A percentile compares a stretch with the other conserved stretches of the same genome.
phyloP scores from a whole-genome alignment of 208 protist species.

The Leishmania guyanensis region DNA sequence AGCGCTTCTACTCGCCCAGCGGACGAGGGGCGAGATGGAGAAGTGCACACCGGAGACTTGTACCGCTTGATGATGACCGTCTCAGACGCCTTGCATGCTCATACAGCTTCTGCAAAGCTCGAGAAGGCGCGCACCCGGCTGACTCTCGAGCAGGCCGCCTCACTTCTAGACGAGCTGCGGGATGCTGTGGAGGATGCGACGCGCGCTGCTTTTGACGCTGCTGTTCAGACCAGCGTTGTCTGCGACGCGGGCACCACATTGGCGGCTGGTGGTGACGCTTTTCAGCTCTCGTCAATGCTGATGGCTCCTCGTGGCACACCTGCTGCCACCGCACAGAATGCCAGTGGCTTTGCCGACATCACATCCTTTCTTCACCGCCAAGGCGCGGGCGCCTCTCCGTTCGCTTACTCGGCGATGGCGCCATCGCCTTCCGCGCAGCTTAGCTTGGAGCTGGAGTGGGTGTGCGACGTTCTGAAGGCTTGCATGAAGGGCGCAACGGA shows the following conservation, averaged over 20 bases:
- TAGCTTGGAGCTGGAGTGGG: conserved; percentile 47
- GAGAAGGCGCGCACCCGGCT: conserved; percentile 51
- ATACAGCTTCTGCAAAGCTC: conserved; percentile 44
- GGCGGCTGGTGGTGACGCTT: background rate
- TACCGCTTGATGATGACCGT: conserved; percentile 41
- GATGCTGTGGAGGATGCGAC: conserved; percentile 46
- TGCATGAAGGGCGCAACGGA: conserved; percentile 43
- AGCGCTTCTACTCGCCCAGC: background rate
- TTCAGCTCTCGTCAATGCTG: background rate
- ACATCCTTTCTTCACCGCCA: background rate
- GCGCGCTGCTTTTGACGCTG: conserved; percentile 44
- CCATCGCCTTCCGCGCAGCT: conserved; percentile 8
- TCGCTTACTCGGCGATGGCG: background rate
- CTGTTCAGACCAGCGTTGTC: background rate
- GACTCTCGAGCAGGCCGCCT: conserved; percentile 36
- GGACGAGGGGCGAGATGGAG: background rate
- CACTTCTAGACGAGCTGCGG: conserved; percentile 48
- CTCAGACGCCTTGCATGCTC: conserved; percentile 38
- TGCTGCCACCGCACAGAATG: background rate
- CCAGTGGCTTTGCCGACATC: conserved; percentile 10
- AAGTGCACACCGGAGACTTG: conserved; percentile 43
- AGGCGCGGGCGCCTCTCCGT: background rate
- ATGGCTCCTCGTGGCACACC: background rate
- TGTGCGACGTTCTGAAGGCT: conserved; percentile 71
- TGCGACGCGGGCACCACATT: conserved; percentile 2